Percentiles rank a stretch among this genome's conserved stretches.
phyloP scores from a whole-genome alignment of 2,329 filamentous ascomycete genomes.

The Trichophyton schoenleinii region DNA sequence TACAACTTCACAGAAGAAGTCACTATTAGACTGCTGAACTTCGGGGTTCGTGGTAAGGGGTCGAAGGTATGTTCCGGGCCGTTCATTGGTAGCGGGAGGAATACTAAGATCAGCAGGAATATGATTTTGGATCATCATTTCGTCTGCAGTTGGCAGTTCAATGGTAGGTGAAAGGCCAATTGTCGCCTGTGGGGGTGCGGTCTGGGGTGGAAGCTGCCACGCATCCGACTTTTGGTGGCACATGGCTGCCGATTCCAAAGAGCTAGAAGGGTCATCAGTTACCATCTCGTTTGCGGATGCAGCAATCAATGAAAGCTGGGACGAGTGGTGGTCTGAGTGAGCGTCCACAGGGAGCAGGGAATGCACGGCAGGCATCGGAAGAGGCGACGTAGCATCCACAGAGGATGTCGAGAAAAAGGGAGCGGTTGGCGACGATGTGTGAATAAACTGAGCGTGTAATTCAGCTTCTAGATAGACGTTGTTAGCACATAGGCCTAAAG shows the following conservation, averaged over 20 bases:
- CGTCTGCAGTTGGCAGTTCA: background rate
- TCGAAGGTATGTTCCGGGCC: conserved; percentile 23
- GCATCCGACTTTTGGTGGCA: conserved; percentile 15
- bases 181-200: conserved; percentile 13
- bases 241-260: conserved; percentile 24
- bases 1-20: conserved; percentile 24
- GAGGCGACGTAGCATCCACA: conserved; percentile 5
- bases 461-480: background rate
- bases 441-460: conserved; percentile 4
- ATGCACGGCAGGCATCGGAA: background rate
- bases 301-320: conserved; percentile 35
- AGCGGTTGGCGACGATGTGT: background rate
- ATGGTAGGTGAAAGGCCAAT: conserved; percentile 13
- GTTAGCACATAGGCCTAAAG: background rate
- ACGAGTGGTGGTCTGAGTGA: conserved; percentile 23
- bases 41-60: conserved; percentile 34
- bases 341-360: background rate
- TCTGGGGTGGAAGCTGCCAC: background rate
- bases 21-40: conserved; percentile 19
- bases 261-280: conserved; percentile 22
- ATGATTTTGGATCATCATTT: background rate
- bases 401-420: conserved; percentile 4
- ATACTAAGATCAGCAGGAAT: background rate
- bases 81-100: background rate
- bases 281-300: conserved; percentile 37